Conservation (phyloP, 768 basidiomycete genomes). For the Kwoniella sp. region DNA sequence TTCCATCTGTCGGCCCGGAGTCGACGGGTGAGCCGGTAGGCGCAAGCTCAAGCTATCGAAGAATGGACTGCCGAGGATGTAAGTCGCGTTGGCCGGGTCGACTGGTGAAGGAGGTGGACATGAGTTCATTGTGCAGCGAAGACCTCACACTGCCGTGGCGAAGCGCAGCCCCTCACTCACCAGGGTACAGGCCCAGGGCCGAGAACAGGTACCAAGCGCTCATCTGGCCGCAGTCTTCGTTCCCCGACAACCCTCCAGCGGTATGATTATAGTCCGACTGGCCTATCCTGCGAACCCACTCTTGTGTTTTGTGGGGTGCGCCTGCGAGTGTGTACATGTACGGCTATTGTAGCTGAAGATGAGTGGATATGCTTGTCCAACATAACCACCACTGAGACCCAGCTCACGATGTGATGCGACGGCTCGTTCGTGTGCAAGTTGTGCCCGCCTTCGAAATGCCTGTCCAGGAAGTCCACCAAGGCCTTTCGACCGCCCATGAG, state of each 20-base stretch:
- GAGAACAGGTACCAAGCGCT: conserved; percentile 83
- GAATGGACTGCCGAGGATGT: conserved; percentile 66
- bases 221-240: conserved; percentile 89
- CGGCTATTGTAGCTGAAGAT: conserved; percentile 50
- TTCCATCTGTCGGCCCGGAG: too few species aligned
- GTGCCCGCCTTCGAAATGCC: conserved; percentile 56
- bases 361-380: background rate
- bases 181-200: conserved; percentile 74
- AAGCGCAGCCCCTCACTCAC: conserved; percentile 11
- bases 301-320: conserved; percentile 66
- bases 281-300: conserved; percentile 66
- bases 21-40: conserved; percentile 53
- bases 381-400: too few species aligned
- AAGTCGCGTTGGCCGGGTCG: conserved; percentile 70
- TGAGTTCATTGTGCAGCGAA: too few species aligned
- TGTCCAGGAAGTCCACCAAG: conserved; percentile 59
- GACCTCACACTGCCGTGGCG: too few species aligned
- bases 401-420: conserved; percentile 65
- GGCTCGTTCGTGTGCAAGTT: conserved; percentile 85
- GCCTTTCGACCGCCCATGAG: conserved; percentile 62
- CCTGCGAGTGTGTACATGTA: conserved; percentile 73
- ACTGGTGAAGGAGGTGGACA: conserved; percentile 52
- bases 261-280: conserved; percentile 63
- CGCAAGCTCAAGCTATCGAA: conserved; percentile 59
- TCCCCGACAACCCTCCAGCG: conserved; percentile 68